These are phyloP conservation scores for Porodaedalea pini DNA, from an alignment of 1,284 basidiomycete genomes.

Conservation along the genomic window DNA sequence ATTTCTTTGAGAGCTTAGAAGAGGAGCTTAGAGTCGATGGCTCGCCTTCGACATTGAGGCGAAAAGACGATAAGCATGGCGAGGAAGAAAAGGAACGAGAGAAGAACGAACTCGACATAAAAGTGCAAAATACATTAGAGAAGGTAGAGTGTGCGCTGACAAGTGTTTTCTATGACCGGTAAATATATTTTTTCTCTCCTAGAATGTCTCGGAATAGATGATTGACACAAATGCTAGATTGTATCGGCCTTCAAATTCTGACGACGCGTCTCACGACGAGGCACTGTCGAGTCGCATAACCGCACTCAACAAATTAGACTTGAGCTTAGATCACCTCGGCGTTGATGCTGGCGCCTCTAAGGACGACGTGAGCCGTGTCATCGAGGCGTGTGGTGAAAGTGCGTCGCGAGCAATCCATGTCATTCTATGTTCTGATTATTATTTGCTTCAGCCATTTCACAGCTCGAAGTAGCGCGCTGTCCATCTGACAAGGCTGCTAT, in stretches of 20 bases:
- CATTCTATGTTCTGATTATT: conserved; percentile 19
- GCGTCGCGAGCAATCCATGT: conserved; percentile 28
- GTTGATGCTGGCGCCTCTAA: conserved; percentile 58
- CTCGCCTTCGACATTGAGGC: conserved; percentile 27
- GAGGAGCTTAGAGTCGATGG: conserved; percentile 42
- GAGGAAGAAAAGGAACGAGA: conserved; percentile 34
- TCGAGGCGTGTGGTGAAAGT: conserved; percentile 77
- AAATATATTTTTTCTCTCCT: conserved; percentile 29
- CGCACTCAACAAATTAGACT: conserved; percentile 85
- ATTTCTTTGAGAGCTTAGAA: conserved; percentile 65
- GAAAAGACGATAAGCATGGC: conserved; percentile 28
- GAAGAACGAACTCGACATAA: conserved; percentile 35
- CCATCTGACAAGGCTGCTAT: conserved; percentile 79
- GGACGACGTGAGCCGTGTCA: conserved; percentile 59
- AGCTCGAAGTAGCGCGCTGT: conserved; percentile 57
- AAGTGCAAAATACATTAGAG: conserved; percentile 59
- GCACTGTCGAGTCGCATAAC: conserved; percentile 84
- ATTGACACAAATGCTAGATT: conserved; percentile 40
- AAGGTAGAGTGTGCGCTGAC: conserved; percentile 69
- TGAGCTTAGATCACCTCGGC: conserved; percentile 84
- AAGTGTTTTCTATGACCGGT: conserved; percentile 71
- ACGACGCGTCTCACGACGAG: conserved; percentile 84
- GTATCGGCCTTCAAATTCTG: conserved; percentile 63
- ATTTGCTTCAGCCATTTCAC: conserved; percentile 55
- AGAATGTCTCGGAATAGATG: conserved; percentile 30